These are phyloP conservation scores for Cerioporus squamosus DNA, from an alignment of 1,284 basidiomycete species.

Conservation along the genomic window DNA sequence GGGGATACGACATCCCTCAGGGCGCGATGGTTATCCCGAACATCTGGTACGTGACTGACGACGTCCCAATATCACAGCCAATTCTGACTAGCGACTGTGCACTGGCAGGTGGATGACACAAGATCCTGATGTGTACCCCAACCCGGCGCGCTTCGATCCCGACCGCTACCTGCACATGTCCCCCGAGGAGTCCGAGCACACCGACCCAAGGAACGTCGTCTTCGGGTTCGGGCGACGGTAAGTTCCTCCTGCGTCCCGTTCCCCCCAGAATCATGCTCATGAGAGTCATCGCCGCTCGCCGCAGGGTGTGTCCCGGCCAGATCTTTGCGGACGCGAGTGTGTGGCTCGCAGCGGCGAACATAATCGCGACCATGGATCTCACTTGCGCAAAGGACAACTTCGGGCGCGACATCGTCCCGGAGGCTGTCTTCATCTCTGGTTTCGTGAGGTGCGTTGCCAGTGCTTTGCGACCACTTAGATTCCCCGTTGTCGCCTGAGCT, in stretches of 20 bases:
- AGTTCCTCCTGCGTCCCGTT: neutral
- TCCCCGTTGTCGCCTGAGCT: neutral
- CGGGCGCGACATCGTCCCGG: slow-evolving; percentile 23
- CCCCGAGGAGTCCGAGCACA: slow-evolving; percentile 7
- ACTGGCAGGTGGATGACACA: slow-evolving; percentile 30
- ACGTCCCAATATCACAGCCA: neutral
- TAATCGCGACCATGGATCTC: slow-evolving; percentile 31
- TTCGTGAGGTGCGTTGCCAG: slow-evolving; percentile 22
- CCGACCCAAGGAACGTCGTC: slow-evolving; percentile 26
- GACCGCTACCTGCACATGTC: slow-evolving; percentile 26
- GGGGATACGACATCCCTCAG: slow-evolving; percentile 24
- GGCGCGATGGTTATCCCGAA: slow-evolving; percentile 31
- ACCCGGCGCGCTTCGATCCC: slow-evolving; percentile 28
- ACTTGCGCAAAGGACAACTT: slow-evolving; percentile 16
- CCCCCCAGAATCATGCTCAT: too few species aligned
- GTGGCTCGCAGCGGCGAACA: slow-evolving; percentile 27
- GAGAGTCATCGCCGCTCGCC: neutral
- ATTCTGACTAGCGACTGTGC: neutral
- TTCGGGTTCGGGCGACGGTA: slow-evolving; percentile 33
- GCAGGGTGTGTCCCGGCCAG: slow-evolving; percentile 30
- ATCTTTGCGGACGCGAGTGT: slow-evolving; percentile 27
- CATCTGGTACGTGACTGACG: slow-evolving; percentile 25
- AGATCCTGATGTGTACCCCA: slow-evolving; percentile 20
- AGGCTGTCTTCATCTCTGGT: slow-evolving; percentile 21
- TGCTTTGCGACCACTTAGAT: neutral